These are phyloP conservation scores for Candida succiphila DNA, from an alignment of 805 yeast species.

Conservation along the genomic window DNA sequence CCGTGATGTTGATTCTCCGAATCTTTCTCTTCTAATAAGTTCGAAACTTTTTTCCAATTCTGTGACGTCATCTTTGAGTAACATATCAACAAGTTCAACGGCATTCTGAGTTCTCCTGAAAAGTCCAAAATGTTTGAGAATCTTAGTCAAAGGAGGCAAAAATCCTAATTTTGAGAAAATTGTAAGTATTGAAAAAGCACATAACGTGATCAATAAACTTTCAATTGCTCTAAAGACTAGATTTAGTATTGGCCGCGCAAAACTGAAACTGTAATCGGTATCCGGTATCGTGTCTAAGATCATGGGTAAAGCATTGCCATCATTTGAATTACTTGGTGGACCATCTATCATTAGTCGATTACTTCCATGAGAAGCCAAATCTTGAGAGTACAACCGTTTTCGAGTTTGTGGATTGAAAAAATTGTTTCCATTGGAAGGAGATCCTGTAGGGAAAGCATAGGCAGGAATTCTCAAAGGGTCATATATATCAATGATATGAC, in stretches of 20 bases:
- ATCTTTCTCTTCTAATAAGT: conserved; percentile 14
- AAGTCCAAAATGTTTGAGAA: conserved; percentile 20
- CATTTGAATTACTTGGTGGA: conserved; percentile 4
- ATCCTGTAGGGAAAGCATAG: conserved; percentile 12
- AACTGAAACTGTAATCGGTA: background rate
- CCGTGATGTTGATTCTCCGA: conserved; percentile 5
- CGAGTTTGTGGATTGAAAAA: background rate
- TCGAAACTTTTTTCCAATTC: conserved; percentile 17
- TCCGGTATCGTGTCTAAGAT: conserved; percentile 3
- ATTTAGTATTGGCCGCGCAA: conserved; percentile 9
- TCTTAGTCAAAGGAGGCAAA: conserved; percentile 23
- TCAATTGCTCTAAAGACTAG: conserved; percentile 27
- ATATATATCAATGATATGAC: conserved; percentile 7
- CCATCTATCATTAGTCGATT: conserved; percentile 10
- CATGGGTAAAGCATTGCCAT: conserved; percentile 9
- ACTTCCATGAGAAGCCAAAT: conserved; percentile 7
- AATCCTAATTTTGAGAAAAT: conserved; percentile 27
- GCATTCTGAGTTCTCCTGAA: conserved; percentile 23
- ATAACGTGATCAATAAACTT: conserved; percentile 36
- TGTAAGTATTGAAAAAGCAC: conserved; percentile 26
- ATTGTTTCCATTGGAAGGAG: conserved; percentile 7
- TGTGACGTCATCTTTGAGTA: conserved; percentile 16
- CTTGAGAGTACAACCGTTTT: no score
- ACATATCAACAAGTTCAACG: conserved; percentile 22
- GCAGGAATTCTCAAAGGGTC: conserved; percentile 14